phyloP scores from a whole-genome alignment of 345 rosid genomes.

The Salix arbutifolia region DNA sequence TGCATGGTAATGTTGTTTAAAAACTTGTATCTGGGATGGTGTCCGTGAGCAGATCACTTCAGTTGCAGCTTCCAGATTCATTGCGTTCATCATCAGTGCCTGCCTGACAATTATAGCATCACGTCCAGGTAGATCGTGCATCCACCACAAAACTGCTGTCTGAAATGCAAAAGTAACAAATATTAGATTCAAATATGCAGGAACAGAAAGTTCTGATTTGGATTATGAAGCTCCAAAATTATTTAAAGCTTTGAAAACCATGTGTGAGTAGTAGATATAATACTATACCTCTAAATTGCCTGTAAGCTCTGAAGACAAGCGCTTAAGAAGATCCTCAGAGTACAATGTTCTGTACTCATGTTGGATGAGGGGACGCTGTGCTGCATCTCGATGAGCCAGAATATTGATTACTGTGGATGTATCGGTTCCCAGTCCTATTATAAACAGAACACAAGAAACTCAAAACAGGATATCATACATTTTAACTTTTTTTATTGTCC shows the following conservation, averaged over 20 bases:
- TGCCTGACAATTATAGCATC: conserved; percentile 51
- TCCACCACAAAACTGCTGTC: conserved; percentile 64
- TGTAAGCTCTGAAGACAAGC: conserved; percentile 51
- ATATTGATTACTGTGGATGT: conserved; percentile 44
- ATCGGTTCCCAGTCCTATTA: conserved; percentile 57
- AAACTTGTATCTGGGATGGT: conserved; percentile 55
- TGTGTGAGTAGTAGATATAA: not conserved
- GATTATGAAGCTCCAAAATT: not conserved
- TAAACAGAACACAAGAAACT: not conserved
- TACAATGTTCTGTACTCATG: conserved; percentile 49
- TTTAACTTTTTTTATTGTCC: not conserved
- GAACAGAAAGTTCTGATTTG: too few species aligned
- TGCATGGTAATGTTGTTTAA: conserved; percentile 51
- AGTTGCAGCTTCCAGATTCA: conserved; percentile 36
- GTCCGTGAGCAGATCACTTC: conserved; percentile 68
- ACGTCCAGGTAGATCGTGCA: conserved; percentile 59
- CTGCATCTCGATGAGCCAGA: conserved; percentile 62
- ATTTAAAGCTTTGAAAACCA: conserved; percentile 4
- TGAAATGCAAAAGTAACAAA: conserved; percentile 17
- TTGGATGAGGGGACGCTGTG: conserved; percentile 52
- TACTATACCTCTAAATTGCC: conserved; percentile 56
- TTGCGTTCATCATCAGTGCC: conserved; percentile 9
- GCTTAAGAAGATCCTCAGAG: conserved; percentile 41
- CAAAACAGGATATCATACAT: not conserved
- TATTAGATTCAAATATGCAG: not conserved